These are phyloP conservation scores for Cladosporium austrohemisphaericum DNA, from an alignment of 2,329 filamentous ascomycete genomes.

Conservation along the genomic window DNA sequence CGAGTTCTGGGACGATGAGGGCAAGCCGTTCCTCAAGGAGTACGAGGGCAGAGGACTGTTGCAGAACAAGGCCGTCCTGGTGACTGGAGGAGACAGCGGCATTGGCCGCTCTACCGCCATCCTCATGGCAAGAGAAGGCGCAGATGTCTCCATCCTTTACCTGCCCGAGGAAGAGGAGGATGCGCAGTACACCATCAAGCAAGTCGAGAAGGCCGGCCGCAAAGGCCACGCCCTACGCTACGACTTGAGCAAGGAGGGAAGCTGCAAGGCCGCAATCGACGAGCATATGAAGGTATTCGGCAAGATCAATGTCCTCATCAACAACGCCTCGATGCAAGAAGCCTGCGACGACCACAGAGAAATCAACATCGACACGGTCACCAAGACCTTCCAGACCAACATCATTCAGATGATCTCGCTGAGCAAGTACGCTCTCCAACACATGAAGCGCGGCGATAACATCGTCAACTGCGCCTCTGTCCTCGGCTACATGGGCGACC, in stretches of 20 bases:
- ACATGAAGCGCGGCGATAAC: constrained; percentile 50
- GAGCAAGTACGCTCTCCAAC: constrained; percentile 53
- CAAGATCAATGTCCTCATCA: constrained; percentile 49
- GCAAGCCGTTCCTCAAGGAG: constrained; percentile 31
- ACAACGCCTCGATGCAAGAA: constrained; percentile 49
- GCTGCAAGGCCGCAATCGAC: constrained; percentile 51
- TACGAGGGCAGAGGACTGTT: constrained; percentile 32
- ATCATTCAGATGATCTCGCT: constrained; percentile 57
- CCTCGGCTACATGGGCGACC: constrained; percentile 43
- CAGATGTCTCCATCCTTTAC: constrained; percentile 54
- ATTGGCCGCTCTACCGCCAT: constrained; percentile 55
- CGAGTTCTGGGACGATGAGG: constrained; percentile 31
- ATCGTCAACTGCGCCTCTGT: constrained; percentile 57
- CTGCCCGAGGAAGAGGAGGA: constrained; percentile 55
- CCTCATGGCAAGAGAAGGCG: constrained; percentile 56
- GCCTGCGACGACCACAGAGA: constrained; percentile 52
- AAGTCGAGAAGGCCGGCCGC: constrained; percentile 50
- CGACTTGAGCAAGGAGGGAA: constrained; percentile 49
- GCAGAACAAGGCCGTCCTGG: constrained; percentile 30
- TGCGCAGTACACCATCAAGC: constrained; percentile 51
- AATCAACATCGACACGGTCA: constrained; percentile 53
- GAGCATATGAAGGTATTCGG: constrained; percentile 49
- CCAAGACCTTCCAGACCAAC: constrained; percentile 56
- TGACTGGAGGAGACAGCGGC: constrained; percentile 27
- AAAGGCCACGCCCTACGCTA: constrained; percentile 48